A percentile compares a stretch with the other conserved stretches of the same genome.
These are phyloP conservation scores for Barbarea vulgaris DNA, from an alignment of 345 rosid genomes.

Conservation along the genomic window DNA sequence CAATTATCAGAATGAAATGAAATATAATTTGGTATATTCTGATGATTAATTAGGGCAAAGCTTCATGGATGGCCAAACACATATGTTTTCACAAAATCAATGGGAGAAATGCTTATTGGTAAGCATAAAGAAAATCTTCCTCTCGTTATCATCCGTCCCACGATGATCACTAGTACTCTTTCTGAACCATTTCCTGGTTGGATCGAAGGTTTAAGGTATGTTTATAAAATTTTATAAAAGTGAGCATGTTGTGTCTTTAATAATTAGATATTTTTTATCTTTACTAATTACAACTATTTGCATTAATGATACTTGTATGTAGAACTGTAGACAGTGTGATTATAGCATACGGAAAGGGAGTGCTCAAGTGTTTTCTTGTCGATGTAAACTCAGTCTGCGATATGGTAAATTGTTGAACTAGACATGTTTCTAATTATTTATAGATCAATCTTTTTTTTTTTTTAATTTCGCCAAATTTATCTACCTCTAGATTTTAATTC, in stretches of 20 bases:
- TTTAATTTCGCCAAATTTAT: too few species aligned
- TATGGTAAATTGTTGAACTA: conserved; percentile 43
- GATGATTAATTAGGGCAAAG: conserved; percentile 55
- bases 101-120: conserved; percentile 77
- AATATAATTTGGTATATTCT: not conserved
- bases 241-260: not conserved
- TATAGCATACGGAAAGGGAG: conserved; percentile 54
- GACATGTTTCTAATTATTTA: not conserved
- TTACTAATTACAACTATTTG: not conserved
- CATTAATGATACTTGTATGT: not conserved
- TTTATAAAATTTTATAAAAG: not conserved
- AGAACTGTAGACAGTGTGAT: conserved; percentile 66
- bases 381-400: conserved; percentile 43
- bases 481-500: not conserved
- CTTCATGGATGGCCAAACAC: conserved; percentile 80
- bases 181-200: conserved; percentile 80
- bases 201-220: conserved; percentile 81
- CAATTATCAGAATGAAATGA: not conserved
- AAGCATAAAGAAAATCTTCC: conserved; percentile 54
- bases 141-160: conserved; percentile 62
- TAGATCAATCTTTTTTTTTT: not conserved
- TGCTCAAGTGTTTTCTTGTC: conserved; percentile 44
- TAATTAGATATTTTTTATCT: not conserved
- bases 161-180: conserved; percentile 67
- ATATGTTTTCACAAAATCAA: conserved; percentile 82